Conservation (phyloP, 768 basidiomycete species). For the Podaxis sp. region DNA sequence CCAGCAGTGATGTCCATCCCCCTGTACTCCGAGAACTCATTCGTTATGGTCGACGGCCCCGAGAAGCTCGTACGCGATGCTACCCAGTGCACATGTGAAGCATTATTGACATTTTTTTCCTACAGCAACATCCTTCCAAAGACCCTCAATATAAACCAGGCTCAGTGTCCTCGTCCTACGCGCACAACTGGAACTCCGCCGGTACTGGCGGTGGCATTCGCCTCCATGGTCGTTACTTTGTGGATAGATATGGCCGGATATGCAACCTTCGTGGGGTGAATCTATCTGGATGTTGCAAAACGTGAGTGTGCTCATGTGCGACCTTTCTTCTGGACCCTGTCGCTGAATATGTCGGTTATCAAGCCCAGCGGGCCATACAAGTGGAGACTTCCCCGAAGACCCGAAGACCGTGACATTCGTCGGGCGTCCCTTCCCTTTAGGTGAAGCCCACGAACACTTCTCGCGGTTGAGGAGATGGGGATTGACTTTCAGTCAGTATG, state of each 20-base stretch:
- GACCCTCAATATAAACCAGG: constrained; percentile 46
- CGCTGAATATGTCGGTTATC: constrained; percentile 12
- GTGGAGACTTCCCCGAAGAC: constrained; percentile 65
- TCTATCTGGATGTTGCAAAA: constrained; percentile 79
- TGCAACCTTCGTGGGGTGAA: constrained; percentile 85
- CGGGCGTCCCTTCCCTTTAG: constrained; percentile 86
- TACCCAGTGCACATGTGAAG: constrained; percentile 1
- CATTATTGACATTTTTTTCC: neutral
- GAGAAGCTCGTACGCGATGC: neutral
- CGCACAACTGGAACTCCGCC: constrained; percentile 69
- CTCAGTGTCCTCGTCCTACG: constrained; percentile 45
- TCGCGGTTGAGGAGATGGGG: constrained; percentile 84
- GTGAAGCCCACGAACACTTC: constrained; percentile 85
- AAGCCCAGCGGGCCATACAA: constrained; percentile 71
- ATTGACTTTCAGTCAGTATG: constrained; percentile 73
- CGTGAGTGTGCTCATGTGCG: constrained; percentile 45
- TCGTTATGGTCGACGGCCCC: constrained; percentile 9
- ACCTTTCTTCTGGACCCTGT: neutral
- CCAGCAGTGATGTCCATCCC: neutral
- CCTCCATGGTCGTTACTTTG: constrained; percentile 75
- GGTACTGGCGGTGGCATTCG: constrained; percentile 57
- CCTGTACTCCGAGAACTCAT: constrained; percentile 5
- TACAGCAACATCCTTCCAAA: constrained; percentile 46
- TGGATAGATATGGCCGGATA: constrained; percentile 79
- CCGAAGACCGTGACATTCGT: constrained; percentile 78